Percentiles rank a stretch among this genome's conserved stretches.
These are phyloP conservation scores for Lichtheimia hyalospora DNA, from an alignment of 371 early-diverging fungal genomes.

Conservation along the genomic window DNA sequence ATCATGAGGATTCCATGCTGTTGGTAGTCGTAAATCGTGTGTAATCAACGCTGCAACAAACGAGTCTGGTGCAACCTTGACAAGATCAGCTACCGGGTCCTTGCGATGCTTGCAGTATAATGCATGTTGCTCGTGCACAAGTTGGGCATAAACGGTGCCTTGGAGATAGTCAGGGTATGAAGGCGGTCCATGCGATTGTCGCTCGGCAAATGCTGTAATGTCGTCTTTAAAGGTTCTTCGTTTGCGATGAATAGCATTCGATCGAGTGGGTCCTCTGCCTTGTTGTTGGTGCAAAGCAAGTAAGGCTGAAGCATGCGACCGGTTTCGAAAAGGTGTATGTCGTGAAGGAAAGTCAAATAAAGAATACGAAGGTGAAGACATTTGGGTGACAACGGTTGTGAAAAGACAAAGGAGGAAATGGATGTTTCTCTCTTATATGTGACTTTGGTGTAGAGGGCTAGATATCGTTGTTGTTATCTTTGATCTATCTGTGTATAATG, in stretches of 20 bases:
- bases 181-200: slow-evolving; percentile 19
- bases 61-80: slow-evolving; percentile 6
- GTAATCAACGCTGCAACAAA: slow-evolving; percentile 4
- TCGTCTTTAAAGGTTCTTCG: slow-evolving; percentile 17
- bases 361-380: slow-evolving; percentile 10
- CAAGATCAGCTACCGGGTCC: not conserved
- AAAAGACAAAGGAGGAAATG: not conserved
- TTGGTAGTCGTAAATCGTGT: slow-evolving; percentile 50
- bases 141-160: slow-evolving; percentile 30
- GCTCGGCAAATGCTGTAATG: slow-evolving; percentile 5
- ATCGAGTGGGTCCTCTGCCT: not conserved
- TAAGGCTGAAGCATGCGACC: slow-evolving; percentile 13
- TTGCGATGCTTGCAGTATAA: slow-evolving; percentile 7
- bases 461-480: not conserved
- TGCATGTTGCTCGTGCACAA: slow-evolving; percentile 35
- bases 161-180: slow-evolving; percentile 38
- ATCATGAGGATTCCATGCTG: slow-evolving; percentile 61
- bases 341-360: slow-evolving; percentile 12
- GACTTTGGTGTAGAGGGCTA: not conserved
- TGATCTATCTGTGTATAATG: not conserved
- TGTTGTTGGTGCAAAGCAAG: slow-evolving; percentile 10
- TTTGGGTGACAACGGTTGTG: not conserved
- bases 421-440: not conserved
- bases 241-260: slow-evolving; percentile 6
- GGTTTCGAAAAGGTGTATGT: slow-evolving; percentile 7